These are phyloP conservation scores for Colletotrichum nymphaeae DNA, from an alignment of 2,329 filamentous ascomycete genomes.

Conservation along the genomic window DNA sequence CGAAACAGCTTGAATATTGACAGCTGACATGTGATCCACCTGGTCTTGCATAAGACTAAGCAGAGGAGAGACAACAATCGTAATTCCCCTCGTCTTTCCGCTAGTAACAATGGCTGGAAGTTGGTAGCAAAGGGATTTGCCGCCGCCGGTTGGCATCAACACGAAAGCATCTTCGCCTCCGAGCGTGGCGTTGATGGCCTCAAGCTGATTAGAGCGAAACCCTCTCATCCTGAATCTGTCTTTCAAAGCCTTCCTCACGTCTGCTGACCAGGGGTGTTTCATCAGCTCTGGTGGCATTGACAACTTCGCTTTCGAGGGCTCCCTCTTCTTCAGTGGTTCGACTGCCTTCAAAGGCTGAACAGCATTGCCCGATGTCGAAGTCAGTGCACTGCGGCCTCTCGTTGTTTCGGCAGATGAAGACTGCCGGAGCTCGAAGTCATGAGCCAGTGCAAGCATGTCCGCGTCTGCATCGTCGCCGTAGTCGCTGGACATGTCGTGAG, in stretches of 20 bases:
- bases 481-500: constrained; percentile 52
- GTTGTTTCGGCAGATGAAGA: constrained; percentile 42
- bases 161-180: constrained; percentile 91
- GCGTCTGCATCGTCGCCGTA: constrained; percentile 62
- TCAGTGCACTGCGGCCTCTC: constrained; percentile 52
- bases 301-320: constrained; percentile 43
- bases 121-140: constrained; percentile 97
- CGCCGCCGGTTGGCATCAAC: constrained; percentile 96
- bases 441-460: constrained; percentile 63
- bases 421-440: constrained; percentile 60
- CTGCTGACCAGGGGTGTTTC: constrained; percentile 83
- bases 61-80: constrained; percentile 93
- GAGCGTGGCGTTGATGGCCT: constrained; percentile 95
- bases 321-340: constrained; percentile 46
- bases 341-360: constrained; percentile 46
- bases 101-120: constrained; percentile 85
- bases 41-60: constrained; percentile 98
- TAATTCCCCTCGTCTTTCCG: constrained; percentile 87
- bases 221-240: constrained; percentile 86
- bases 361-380: constrained; percentile 62
- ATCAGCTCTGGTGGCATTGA: constrained; percentile 65
- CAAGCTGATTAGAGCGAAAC: constrained; percentile 91
- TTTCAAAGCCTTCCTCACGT: constrained; percentile 84
- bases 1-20: constrained; percentile 82
- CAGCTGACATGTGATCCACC: constrained; percentile 80